Evolutionary conservation across 2,329 filamentous ascomycete species (phyloP), one percentile per base, ranked within the genome.

Genomic region (Trichoderma sp.): DNA sequence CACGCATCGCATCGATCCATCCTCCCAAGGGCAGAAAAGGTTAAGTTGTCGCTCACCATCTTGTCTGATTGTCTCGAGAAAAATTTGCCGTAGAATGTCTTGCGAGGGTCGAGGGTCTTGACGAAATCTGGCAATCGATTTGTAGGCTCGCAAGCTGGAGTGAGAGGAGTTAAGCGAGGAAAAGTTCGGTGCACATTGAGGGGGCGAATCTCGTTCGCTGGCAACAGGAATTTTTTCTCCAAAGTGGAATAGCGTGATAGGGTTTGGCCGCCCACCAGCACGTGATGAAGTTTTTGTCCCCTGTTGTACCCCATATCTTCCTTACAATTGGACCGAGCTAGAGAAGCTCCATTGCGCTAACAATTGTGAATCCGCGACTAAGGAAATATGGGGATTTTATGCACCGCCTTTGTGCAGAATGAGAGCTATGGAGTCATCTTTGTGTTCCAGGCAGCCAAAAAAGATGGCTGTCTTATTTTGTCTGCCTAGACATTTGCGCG

Each of bases 11-110:
- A 77, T 78, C 76, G 71, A 67, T 74, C 76, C 63, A 74, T 74
- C 71, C 69, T 69, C 75, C 73, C 71, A 56, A 21, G 68, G 21
- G 63, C 66, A 77, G 11, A 78, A 63, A 71, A 74, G 77, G 75
- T 75, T 12, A 5, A 75, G 75, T 79, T 77, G 81, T 82, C 82
- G 83, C 91, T 91, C 90, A 93, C 91, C 91, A 93, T 93, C 85
- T 92, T 93, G 91, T 88, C 88, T 89, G 86, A 89, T 88, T 88
- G 83, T 84, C 82, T 85, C 82, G 82, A 82, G 79, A 81, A 65
- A 81, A 78, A 83, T 83, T 83, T 82, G 83, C 82, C 82, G 81
- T 83, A 85, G 81, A 83, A 81, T 80, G 78, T 84, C 83, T 85
- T 85, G 87, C 86, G 88, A 88, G 86, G 83, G 81, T 83, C 79